Percentiles rank a stretch among this genome's conserved stretches.
Evolutionary conservation across 176 grass and related monocot genomes (phyloP).

Genomic region (Musa acuminata): DNA sequence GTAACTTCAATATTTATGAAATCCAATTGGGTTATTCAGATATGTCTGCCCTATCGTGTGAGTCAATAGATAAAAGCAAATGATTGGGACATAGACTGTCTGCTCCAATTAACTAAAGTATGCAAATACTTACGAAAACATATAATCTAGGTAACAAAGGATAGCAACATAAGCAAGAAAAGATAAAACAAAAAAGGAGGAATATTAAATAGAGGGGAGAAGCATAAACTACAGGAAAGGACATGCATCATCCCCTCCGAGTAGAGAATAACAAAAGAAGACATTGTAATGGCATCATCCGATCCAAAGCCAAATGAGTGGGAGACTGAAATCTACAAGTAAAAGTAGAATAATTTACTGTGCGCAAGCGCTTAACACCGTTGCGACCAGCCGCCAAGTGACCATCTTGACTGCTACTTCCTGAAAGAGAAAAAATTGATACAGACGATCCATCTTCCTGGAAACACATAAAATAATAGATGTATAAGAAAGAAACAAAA

Average conservation of each 20-base stretch:
- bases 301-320: too few relatives aligned
- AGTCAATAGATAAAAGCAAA: too few relatives aligned
- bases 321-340: not conserved
- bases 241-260: not conserved
- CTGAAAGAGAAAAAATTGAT: slow-evolving; percentile 92
- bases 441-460: slow-evolving; percentile 92
- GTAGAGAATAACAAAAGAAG: not conserved
- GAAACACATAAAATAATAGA: slow-evolving; percentile 11
- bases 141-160: too few relatives aligned
- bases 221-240: not conserved
- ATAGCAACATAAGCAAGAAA: too few relatives aligned
- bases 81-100: too few relatives aligned
- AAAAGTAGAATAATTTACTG: slow-evolving; percentile 36
- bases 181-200: not conserved
- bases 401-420: slow-evolving; percentile 78
- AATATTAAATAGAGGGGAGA: not conserved
- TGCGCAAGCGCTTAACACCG: slow-evolving; percentile 88
- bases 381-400: slow-evolving; percentile 89
- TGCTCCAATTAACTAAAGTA: too few relatives aligned
- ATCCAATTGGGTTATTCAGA: too few relatives aligned
- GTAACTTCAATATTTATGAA: too few relatives aligned
- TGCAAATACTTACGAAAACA: too few relatives aligned
- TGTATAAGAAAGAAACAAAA: not conserved
- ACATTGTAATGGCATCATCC: not conserved
- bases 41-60: too few relatives aligned